Evolutionary conservation across 768 basidiomycete genomes (phyloP).

Genomic region (Galerina marginata): DNA sequence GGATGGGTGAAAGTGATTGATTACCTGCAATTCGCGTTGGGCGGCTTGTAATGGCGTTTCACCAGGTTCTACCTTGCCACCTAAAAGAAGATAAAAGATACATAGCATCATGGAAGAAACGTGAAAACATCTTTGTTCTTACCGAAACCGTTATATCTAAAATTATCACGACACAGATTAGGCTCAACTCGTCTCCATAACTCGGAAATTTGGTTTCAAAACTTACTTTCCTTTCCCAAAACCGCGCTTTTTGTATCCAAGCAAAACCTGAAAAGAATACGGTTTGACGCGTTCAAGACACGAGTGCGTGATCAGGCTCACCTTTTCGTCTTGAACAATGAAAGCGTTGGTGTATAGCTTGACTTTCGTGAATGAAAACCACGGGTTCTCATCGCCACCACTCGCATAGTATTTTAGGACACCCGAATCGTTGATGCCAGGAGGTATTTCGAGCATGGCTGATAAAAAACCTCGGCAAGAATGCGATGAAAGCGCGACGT

Average conservation of each 20-base stretch:
- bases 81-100: constrained; percentile 25
- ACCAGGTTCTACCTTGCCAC: constrained; percentile 79
- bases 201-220: background rate
- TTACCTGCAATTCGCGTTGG: constrained; percentile 70
- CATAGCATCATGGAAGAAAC: background rate
- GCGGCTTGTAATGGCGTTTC: constrained; percentile 78
- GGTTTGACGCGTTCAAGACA: background rate
- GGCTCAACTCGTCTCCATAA: background rate
- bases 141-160: constrained; percentile 88
- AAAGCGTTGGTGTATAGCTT: constrained; percentile 77
- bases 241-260: constrained; percentile 83
- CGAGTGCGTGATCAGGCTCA: constrained; percentile 24
- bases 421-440: constrained; percentile 43
- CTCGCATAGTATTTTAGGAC: constrained; percentile 34
- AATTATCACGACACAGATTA: background rate
- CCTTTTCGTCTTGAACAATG: constrained; percentile 58
- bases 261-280: constrained; percentile 53
- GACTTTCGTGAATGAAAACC: constrained; percentile 48
- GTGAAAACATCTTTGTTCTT: constrained; percentile 3
- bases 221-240: constrained; percentile 68
- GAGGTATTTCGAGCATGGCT: constrained; percentile 36
- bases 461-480: background rate
- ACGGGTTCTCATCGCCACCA: constrained; percentile 50
- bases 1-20: background rate
- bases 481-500: too few species aligned